A percentile compares a stretch with the other conserved stretches of the same genome.
These are phyloP conservation scores for Byssochlamys sp. DNA, from an alignment of 2,329 filamentous ascomycete species.

Conservation along the genomic window DNA sequence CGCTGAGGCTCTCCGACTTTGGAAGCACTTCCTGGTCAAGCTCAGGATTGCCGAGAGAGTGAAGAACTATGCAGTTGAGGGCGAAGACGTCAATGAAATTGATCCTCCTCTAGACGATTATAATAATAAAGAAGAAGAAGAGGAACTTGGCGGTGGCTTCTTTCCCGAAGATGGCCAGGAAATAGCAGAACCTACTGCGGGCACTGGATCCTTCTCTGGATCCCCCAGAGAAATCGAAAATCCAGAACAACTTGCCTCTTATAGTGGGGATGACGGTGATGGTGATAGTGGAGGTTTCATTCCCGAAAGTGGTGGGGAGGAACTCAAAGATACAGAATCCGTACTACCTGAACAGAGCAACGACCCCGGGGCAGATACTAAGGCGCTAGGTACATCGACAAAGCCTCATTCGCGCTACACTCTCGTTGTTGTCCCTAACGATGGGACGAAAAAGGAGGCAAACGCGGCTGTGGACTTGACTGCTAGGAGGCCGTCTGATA, in stretches of 20 bases:
- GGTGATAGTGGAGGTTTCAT: conserved; percentile 19
- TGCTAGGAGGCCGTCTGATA: neutral
- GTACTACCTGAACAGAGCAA: conserved; percentile 1
- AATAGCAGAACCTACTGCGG: conserved; percentile 4
- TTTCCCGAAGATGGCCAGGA: conserved; percentile 23
- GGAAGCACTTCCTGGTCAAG: conserved; percentile 52
- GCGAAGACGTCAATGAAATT: conserved; percentile 27
- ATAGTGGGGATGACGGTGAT: neutral
- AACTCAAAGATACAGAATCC: neutral
- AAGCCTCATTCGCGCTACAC: conserved; percentile 15
- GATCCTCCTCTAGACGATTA: conserved; percentile 23
- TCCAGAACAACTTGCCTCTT: neutral
- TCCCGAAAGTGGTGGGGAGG: conserved; percentile 9
- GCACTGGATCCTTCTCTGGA: neutral
- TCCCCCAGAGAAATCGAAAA: neutral
- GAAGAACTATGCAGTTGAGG: conserved; percentile 43
- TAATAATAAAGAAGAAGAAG: conserved; percentile 13
- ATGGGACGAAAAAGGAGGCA: neutral
- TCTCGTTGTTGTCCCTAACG: conserved; percentile 21
- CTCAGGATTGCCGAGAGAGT: conserved; percentile 65
- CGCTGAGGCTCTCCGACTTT: conserved; percentile 43
- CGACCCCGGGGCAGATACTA: neutral
- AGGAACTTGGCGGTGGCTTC: conserved; percentile 29
- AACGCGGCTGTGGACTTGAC: neutral
- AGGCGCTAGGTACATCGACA: neutral